Evolutionary conservation across 1,284 basidiomycete species (phyloP).

Genomic region (Cryptococcus sp.): DNA sequence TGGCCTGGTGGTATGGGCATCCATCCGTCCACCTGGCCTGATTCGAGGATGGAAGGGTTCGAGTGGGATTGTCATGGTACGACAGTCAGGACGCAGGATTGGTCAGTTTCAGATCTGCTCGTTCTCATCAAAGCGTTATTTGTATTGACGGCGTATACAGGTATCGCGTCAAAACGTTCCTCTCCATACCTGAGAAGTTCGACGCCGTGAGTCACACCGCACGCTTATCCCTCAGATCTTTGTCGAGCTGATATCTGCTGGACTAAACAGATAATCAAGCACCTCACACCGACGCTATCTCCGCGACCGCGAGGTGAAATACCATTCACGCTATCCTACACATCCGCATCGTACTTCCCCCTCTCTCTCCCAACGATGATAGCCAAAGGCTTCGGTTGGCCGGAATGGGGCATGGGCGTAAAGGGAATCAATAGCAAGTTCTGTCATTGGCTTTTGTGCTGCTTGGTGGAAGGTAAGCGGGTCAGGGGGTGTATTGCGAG

Average conservation of each 20-base stretch:
- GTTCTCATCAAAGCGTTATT: no score
- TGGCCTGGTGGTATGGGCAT: constrained; percentile 65
- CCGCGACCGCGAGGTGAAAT: constrained; percentile 58
- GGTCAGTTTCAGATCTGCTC: constrained; percentile 57
- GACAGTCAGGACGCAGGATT: constrained; percentile 73
- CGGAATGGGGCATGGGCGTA: constrained; percentile 68
- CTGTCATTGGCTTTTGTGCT: constrained; percentile 67
- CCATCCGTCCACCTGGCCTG: constrained; percentile 77
- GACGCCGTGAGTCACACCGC: constrained; percentile 49
- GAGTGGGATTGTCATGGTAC: constrained; percentile 63
- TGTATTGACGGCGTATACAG: constrained; percentile 50
- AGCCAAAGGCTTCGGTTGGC: constrained; percentile 79
- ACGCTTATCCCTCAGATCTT: not conserved
- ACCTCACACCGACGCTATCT: constrained; percentile 23
- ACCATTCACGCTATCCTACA: constrained; percentile 67
- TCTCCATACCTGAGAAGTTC: constrained; percentile 76
- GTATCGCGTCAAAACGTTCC: constrained; percentile 74
- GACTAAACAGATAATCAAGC: constrained; percentile 13
- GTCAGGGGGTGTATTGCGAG: constrained; percentile 38
- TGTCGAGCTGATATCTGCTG: not conserved
- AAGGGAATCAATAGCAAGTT: constrained; percentile 79
- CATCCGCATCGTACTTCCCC: constrained; percentile 79
- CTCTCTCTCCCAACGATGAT: constrained; percentile 71
- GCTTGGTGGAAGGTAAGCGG: constrained; percentile 19
- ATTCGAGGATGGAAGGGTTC: constrained; percentile 70